phyloP scores from a whole-genome alignment of 352 stramenopile species.

The Phytopythium litorale region DNA sequence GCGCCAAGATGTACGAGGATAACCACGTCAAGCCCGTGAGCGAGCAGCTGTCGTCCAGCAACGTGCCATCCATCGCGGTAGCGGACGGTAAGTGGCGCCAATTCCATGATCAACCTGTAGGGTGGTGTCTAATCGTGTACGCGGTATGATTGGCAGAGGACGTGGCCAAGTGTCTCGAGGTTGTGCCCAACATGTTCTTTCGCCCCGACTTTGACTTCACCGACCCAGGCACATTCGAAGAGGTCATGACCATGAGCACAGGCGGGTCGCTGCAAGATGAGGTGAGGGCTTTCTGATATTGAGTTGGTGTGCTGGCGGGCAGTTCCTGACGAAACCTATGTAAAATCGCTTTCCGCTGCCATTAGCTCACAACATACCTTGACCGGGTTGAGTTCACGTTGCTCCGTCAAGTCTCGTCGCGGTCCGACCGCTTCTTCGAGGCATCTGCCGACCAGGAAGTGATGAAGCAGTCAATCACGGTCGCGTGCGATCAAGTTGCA shows the following conservation, averaged over 20 bases:
- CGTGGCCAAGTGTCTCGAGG: conserved; percentile 69
- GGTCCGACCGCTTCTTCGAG: conserved; percentile 84
- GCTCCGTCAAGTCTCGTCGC: conserved; percentile 79
- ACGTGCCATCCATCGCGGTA: conserved; percentile 75
- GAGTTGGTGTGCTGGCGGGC: conserved; percentile 1
- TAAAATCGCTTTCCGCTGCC: background rate
- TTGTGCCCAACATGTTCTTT: conserved; percentile 82
- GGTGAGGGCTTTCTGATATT: conserved; percentile 15
- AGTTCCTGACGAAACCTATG: conserved; percentile 10
- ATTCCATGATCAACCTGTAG: conserved; percentile 4
- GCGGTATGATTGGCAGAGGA: conserved; percentile 43
- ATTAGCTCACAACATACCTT: conserved; percentile 64
- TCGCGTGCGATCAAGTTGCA: conserved; percentile 78
- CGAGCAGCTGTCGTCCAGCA: conserved; percentile 81
- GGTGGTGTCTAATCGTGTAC: background rate
- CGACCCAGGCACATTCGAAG: conserved; percentile 71
- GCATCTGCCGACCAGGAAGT: conserved; percentile 81
- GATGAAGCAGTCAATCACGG: conserved; percentile 79
- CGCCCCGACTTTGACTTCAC: conserved; percentile 71
- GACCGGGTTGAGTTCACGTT: conserved; percentile 85
- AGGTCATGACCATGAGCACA: conserved; percentile 71
- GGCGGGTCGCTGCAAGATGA: conserved; percentile 61
- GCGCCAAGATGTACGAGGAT: conserved; percentile 59
- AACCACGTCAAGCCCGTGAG: conserved; percentile 75
- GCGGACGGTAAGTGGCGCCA: conserved; percentile 48